Percentiles rank a stretch among this genome's conserved stretches.
phyloP scores from a whole-genome alignment of 169 alveolate genomes.

The Plasmodium inui region DNA sequence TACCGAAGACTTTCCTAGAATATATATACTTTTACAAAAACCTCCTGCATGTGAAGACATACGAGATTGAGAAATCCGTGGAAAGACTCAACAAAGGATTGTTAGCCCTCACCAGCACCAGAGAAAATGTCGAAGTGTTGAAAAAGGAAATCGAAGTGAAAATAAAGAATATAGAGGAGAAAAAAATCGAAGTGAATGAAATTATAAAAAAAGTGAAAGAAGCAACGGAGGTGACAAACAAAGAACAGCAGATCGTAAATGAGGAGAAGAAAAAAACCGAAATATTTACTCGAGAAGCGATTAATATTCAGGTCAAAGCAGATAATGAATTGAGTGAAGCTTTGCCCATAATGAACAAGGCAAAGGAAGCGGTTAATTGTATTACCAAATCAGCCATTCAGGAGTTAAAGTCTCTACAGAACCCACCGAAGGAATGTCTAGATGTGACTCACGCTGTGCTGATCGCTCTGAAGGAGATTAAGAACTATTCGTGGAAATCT shows the following conservation, averaged over 20 bases:
- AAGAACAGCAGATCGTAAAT: slow-evolving; percentile 92
- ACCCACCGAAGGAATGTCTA: slow-evolving; percentile 95
- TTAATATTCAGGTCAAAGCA: slow-evolving; percentile 90
- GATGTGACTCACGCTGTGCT: slow-evolving; percentile 93
- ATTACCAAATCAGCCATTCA: slow-evolving; percentile 93
- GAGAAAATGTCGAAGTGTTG: slow-evolving; percentile 65
- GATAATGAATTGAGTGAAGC: slow-evolving; percentile 95
- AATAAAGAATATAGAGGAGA: slow-evolving; percentile 59
- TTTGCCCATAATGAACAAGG: slow-evolving; percentile 95
- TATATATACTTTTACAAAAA: slow-evolving; percentile 93
- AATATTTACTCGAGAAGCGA: slow-evolving; percentile 91
- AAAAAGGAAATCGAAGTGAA: slow-evolving; percentile 61
- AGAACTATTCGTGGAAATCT: slow-evolving; percentile 93
- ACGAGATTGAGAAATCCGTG: slow-evolving; percentile 84
- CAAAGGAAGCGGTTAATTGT: slow-evolving; percentile 95
- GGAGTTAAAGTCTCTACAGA: slow-evolving; percentile 94
- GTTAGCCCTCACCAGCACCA: slow-evolving; percentile 39
- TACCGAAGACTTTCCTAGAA: slow-evolving; percentile 96
- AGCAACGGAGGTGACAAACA: slow-evolving; percentile 94
- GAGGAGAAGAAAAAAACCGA: slow-evolving; percentile 92
- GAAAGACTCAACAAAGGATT: slow-evolving; percentile 74
- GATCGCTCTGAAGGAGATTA: slow-evolving; percentile 92
- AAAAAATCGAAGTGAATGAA: slow-evolving; percentile 68
- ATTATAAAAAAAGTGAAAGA: slow-evolving; percentile 89
- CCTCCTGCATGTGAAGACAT: slow-evolving; percentile 89